A percentile compares a stretch with the other conserved stretches of the same genome.
Conservation (phyloP, 164 flowering plant species). For the Piper longum region DNA sequence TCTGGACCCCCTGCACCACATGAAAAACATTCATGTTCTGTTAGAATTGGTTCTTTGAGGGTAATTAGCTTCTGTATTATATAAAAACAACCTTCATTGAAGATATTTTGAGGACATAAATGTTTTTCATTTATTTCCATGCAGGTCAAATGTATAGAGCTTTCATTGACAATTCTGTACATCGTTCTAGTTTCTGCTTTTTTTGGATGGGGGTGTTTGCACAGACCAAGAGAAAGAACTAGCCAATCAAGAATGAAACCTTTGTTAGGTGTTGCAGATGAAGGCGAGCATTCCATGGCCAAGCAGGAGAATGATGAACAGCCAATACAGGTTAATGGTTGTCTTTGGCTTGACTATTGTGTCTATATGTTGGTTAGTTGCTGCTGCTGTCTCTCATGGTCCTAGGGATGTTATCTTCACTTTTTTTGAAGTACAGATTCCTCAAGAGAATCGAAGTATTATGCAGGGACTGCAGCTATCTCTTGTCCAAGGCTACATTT, state of each 20-base stretch:
- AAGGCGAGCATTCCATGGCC: slow-evolving; percentile 23
- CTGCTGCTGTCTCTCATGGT: background rate
- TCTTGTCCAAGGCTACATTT: slow-evolving; percentile 71
- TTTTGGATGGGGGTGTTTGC: slow-evolving; percentile 71
- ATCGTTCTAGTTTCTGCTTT: slow-evolving; percentile 48
- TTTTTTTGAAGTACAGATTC: slow-evolving; percentile 28
- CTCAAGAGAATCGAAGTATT: slow-evolving; percentile 38
- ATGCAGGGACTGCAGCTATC: slow-evolving; percentile 48
- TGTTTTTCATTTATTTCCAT: slow-evolving; percentile 4
- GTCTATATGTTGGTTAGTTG: background rate
- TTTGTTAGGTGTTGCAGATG: slow-evolving; percentile 25
- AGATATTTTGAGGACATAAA: background rate
- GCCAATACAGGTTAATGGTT: slow-evolving; percentile 42
- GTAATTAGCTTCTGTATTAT: slow-evolving; percentile 20
- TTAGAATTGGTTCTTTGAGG: slow-evolving; percentile 66
- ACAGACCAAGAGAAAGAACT: slow-evolving; percentile 26
- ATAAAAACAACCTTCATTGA: background rate
- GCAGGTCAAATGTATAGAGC: slow-evolving; percentile 85
- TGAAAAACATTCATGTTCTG: slow-evolving; percentile 42
- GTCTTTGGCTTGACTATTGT: background rate
- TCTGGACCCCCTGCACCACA: slow-evolving; percentile 39
- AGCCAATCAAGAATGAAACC: slow-evolving; percentile 37
- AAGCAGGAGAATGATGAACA: slow-evolving; percentile 35
- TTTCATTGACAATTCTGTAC: slow-evolving; percentile 54
- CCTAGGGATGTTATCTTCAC: background rate